phyloP scores from a whole-genome alignment of 140 eudicot species.

The Ambrosia hybrid region DNA sequence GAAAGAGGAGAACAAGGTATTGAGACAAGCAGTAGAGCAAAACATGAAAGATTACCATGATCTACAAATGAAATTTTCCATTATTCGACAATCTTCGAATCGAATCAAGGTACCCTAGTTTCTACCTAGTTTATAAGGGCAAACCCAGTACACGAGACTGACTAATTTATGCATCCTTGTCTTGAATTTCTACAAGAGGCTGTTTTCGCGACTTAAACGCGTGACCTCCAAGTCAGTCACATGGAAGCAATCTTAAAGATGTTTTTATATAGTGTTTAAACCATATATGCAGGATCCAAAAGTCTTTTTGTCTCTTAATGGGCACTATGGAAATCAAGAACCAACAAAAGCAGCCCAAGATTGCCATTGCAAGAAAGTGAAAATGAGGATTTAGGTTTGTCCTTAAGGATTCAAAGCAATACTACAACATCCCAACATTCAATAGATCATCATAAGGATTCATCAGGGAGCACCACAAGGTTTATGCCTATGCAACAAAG shows the following conservation, averaged over 20 bases:
- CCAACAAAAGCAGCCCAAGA: constrained; percentile 35
- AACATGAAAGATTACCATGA: constrained; percentile 75
- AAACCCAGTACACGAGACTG: too few species aligned
- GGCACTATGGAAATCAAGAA: constrained; percentile 34
- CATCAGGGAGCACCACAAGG: constrained; percentile 18
- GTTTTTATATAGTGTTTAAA: background rate
- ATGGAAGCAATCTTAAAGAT: too few species aligned
- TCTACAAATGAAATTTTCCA: constrained; percentile 56
- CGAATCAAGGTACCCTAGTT: constrained; percentile 25
- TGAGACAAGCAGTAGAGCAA: constrained; percentile 62
- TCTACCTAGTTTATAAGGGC: background rate
- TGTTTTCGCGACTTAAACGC: too few species aligned
- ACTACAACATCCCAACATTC: constrained; percentile 18
- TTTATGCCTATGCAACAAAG: constrained; percentile 29
- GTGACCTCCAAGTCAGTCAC: too few species aligned
- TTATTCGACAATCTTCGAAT: constrained; percentile 37
- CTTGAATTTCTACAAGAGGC: too few species aligned
- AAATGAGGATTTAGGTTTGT: constrained; percentile 62
- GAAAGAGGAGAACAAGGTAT: constrained; percentile 77
- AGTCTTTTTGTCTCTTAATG: constrained; percentile 44
- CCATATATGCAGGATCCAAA: constrained; percentile 52
- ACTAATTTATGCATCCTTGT: too few species aligned
- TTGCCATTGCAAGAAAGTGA: constrained; percentile 37
- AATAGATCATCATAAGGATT: constrained; percentile 32
- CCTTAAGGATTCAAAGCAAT: constrained; percentile 53